Evolutionary conservation across 2,329 filamentous ascomycete genomes (phyloP), one percentile per base, ranked within the genome.

Genomic region (Mariannaea elegans): DNA sequence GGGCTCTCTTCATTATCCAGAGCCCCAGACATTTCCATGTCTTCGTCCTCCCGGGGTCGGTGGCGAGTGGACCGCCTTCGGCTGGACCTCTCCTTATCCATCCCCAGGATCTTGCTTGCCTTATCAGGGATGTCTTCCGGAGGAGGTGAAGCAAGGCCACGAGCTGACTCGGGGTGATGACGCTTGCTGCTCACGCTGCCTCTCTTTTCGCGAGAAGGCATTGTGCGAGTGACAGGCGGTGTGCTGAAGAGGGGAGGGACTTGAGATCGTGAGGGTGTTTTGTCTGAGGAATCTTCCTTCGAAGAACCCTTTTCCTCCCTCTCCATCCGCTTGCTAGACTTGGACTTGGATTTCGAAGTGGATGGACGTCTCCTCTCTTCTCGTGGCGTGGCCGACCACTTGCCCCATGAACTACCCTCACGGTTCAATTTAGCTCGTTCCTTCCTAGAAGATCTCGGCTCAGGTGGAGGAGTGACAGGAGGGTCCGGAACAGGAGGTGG

Each of bases 361-460:
- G 88, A 87, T 8, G 74, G 70, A 63, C 80, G 83, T 67, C 86
- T 87, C 50, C 73, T 72, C 55, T 78, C 75, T 51, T 75, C 76
- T 36, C 67, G 72, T 16, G 79, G 73, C 3, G 84, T 80, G 14
- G 87, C 83, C 16, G 85, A 86, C 90, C 90, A 94, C 73, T 88
- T 87, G 32, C 88, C 90, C 92, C 93, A 95, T 27, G 90, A 87
- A 12, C 85, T 81, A 32, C 82, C 83, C 59, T 90, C 89, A 58
- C 92, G 90, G 67, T 87, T 91, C 64, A 93, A 86, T 71, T 90
- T 92, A 24, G 90, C 80, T 13, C 93, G 90, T 64, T 96, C 91
- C 73, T 90, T 96, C 77, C 87, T 92, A 3, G 82, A 82, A 4
- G 84, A 86, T 61, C 82, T 87, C 12, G 82, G 78, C 49, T 88